A percentile compares a stretch with the other conserved stretches of the same genome.
These are phyloP conservation scores for Paraphaeosphaeria sporulosa DNA, from an alignment of 2,329 filamentous ascomycete species.

Conservation along the genomic window DNA sequence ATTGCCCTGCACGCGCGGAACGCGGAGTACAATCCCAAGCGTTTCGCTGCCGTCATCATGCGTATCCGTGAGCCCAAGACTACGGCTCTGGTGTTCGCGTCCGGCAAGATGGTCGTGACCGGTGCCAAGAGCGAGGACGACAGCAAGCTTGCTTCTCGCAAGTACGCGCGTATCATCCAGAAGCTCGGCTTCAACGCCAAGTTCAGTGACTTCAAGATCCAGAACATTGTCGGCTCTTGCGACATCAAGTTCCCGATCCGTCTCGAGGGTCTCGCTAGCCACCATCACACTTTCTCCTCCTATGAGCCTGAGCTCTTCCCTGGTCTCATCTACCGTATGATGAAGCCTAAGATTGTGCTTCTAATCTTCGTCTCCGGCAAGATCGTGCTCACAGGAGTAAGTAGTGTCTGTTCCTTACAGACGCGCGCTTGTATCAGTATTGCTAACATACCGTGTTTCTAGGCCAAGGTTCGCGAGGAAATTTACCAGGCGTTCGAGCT, in stretches of 20 bases:
- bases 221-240: conserved; percentile 95
- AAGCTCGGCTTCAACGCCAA: conserved; percentile 99
- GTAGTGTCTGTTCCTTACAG: conserved; percentile 7
- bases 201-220: conserved; percentile 99
- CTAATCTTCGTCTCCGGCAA: conserved; percentile 98
- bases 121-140: conserved; percentile 98
- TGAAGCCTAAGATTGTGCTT: conserved; percentile 98
- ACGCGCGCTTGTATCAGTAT: neutral
- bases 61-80: conserved; percentile 99
- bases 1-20: conserved; percentile 98
- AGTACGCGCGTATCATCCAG: conserved; percentile 99
- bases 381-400: conserved; percentile 16
- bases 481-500: conserved; percentile 64
- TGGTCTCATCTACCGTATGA: conserved; percentile 99
- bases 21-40: conserved; percentile 98
- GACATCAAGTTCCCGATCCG: conserved; percentile 99
- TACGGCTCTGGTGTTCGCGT: conserved; percentile 96
- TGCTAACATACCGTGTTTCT: conserved; percentile 12
- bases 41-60: conserved; percentile 99
- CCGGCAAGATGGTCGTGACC: conserved; percentile 99
- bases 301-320: conserved; percentile 99
- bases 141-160: conserved; percentile 93
- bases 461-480: conserved; percentile 87
- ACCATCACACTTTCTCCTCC: conserved; percentile 75
- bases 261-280: conserved; percentile 33